Conservation (phyloP, 2,329 filamentous ascomycete species). For the Trichoderma hamatum region DNA sequence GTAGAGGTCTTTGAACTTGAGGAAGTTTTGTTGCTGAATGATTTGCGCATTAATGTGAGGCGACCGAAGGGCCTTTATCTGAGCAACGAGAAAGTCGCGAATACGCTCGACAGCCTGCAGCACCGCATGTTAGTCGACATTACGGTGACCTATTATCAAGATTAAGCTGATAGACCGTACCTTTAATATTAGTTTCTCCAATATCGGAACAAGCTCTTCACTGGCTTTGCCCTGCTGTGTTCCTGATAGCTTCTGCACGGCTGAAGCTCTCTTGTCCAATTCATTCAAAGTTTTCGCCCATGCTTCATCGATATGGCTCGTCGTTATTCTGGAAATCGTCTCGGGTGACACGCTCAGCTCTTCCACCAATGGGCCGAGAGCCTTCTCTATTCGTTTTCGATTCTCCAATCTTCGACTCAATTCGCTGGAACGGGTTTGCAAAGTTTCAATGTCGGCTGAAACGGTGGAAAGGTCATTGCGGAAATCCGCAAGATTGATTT, state of each 20-base stretch:
- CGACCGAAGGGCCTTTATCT: conserved; percentile 91
- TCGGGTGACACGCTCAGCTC: conserved; percentile 86
- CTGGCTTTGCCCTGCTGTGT: conserved; percentile 71
- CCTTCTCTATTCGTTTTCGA: conserved; percentile 83
- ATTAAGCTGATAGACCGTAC: conserved; percentile 45
- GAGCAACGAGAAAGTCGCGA: conserved; percentile 88
- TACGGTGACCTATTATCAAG: conserved; percentile 18
- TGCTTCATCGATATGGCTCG: conserved; percentile 84
- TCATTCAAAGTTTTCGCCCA: conserved; percentile 86
- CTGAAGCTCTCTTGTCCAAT: conserved; percentile 74
- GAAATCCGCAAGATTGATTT: conserved; percentile 89
- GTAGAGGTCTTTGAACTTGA: conserved; percentile 86
- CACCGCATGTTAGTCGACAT: not conserved
- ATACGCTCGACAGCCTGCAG: conserved; percentile 83
- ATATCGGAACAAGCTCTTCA: conserved; percentile 79
- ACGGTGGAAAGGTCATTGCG: conserved; percentile 90
- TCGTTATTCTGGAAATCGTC: conserved; percentile 81
- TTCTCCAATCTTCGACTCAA: conserved; percentile 87
- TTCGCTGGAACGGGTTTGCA: conserved; percentile 83
- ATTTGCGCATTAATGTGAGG: conserved; percentile 97
- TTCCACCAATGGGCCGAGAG: conserved; percentile 85
- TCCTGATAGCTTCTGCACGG: conserved; percentile 70
- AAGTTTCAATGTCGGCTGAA: conserved; percentile 90
- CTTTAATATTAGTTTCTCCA: conserved; percentile 83
- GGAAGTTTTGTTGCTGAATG: conserved; percentile 89